Evolutionary conservation across 2,329 filamentous ascomycete genomes (phyloP), one percentile per base, ranked within the genome.

Genomic region (Neofusicoccum sp.): DNA sequence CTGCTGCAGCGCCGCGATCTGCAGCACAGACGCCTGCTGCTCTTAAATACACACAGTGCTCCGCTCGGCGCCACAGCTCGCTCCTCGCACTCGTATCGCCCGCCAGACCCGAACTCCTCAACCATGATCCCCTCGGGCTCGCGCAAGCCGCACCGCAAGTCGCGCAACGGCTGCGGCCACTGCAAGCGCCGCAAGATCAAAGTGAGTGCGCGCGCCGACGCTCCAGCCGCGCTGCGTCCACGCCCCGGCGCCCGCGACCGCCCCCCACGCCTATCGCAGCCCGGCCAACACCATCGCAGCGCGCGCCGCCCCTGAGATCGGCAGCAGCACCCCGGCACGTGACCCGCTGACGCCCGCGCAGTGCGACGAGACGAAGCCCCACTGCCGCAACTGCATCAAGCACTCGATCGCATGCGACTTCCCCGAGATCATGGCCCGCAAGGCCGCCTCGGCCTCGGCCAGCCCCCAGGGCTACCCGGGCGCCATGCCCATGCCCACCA

Each of bases 331-430:
- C 6, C 3, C 38, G 12, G 44, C 58, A 60, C 58, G 58, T 60
- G 58, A 45, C 24, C 20, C 26, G 14, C 58, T 53, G 30, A 51
- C 47, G 11, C 7, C 14, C 28, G 4, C 16, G 9, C 38, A 73
- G 69, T 73, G 70, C 61, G 70, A 72, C 61, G 70, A 73, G 60
- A 66, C 67, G 41, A 68, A 66, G 43, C 70, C 70, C 3, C 63
- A 61, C n/a, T 73, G 70, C 58, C 65, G 66, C 12, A 70, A 70
- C 38, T 73, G 70, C 47, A 66, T 70, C 16, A 72, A 71, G 48
- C 70, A 72, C 63, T 66, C 65, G n/a, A 65, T 66, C 7, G 24
- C 49, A 26, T 73, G 70, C 64, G 69, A 71, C 56, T 73, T 51
- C 31, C 47, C 58, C 6, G 57, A 59, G 16, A 60, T 53, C 36